Percentiles rank a stretch among this genome's conserved stretches.
Conservation (phyloP, 192 early-diverging fungal genomes). For the Rhizophagus sp. region DNA sequence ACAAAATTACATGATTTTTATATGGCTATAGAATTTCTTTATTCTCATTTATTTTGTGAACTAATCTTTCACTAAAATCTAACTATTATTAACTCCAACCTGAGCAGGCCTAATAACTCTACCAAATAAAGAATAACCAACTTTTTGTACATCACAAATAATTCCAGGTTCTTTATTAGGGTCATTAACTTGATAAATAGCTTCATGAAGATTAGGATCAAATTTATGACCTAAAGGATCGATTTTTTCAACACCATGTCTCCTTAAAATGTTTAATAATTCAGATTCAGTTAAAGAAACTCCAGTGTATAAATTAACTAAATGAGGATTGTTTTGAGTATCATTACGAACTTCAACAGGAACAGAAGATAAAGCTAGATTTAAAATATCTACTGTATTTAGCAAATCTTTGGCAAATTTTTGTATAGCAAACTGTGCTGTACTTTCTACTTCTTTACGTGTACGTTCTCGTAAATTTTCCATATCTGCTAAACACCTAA, state of each 20-base stretch:
- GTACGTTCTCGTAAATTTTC: constrained; percentile 94
- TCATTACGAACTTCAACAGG: constrained; percentile 57
- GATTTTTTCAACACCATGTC: constrained; percentile 82
- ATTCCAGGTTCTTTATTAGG: constrained; percentile 87
- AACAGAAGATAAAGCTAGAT: constrained; percentile 86
- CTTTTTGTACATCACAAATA: constrained; percentile 88
- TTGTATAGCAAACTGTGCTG: constrained; percentile 88
- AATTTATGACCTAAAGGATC: constrained; percentile 87
- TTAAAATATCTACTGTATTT: constrained; percentile 87
- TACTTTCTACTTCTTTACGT: constrained; percentile 79
- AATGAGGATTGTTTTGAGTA: constrained; percentile 49
- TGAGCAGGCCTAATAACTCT: constrained; percentile 92
- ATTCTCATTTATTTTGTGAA: too few species aligned
- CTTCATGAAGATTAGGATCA: constrained; percentile 93
- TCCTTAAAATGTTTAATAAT: constrained; percentile 82
- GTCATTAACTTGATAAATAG: constrained; percentile 90
- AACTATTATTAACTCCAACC: constrained; percentile 85
- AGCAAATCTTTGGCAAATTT: constrained; percentile 98
- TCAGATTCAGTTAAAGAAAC: constrained; percentile 87
- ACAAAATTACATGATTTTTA: too few species aligned
- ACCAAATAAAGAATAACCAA: constrained; percentile 90
- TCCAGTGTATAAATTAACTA: constrained; percentile 84
- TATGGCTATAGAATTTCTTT: too few species aligned
- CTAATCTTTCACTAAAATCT: constrained; percentile 9
- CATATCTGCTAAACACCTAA: constrained; percentile 91